Base-by-base conservation (phyloP, 768 basidiomycete genomes). In the Boletus subcaerulescens region DNA sequence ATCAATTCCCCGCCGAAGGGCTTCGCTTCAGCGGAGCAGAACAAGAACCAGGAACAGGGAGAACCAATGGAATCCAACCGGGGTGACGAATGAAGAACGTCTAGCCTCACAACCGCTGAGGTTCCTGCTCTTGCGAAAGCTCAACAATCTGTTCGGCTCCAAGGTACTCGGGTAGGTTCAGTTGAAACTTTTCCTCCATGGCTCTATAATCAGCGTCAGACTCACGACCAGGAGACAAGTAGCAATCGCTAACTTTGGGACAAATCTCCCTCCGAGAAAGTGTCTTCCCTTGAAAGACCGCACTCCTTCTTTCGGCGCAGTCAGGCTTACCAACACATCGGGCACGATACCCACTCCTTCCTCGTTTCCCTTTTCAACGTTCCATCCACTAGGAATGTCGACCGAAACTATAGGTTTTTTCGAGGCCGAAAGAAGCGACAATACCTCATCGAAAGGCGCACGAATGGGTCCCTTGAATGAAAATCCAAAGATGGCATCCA, bases 401-500 rank as follows among this genome's bases (percentile, higher is more conserved):
- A 99, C 89, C 3, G 90, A 92, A 26, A 99, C 82, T 64, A 98
- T 89, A 0, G 97, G 95, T 14, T 91, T 76, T 8, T 76, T 69
- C 5, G 86, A 85, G 15, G 77, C 65, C 2, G 80, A 75, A 42
- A 97, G 73, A 8, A 91, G 75, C 9, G 80, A 77, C 2, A 99
- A 79, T 38, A 86, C 87, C 0, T 73, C 65, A 62, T 93, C 86
- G 72, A 98, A 99, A 0, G 97, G 97, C 9, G 86, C 72, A 12
- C 97, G 87, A 6, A 94, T 80, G 35, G 97, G 95, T 0, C 89
- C 88, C 55, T 88, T 79, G 82, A 98, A 99, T 1, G 95, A 98
- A 76, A 99, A 98, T 5, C 96, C 97, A 63, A 99, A 99, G 53
- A 99, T 89, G 5, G 95, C 93, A 66, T 99, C 97, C 50, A 99